Evolutionary conservation across 345 rosid genomes (phyloP), one percentile per base, ranked within the genome.

Genomic region (Raphanus raphanistrum): DNA sequence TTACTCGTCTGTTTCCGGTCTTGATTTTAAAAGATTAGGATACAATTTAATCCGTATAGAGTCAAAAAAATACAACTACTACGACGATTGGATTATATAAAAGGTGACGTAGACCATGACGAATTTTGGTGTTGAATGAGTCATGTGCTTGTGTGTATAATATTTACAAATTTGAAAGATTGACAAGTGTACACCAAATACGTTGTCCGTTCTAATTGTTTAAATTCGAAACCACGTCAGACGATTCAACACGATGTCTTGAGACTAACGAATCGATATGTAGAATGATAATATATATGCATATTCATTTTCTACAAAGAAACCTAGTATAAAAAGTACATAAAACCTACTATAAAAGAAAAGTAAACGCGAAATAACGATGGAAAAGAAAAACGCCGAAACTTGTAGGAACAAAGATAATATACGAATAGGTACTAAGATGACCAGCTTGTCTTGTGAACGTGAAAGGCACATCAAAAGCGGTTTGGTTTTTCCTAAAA

Each of bases 61-160:
- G 29, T 65, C n/a, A 27, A 76, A 12, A 28, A 71, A 45, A 50
- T 61, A 61, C 57, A 7, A 70, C 43, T 62, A 59, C 11, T 43
- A 63, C 50, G 72, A 58, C 15, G 67, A 59, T 75, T 70, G 58
- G 57, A 63, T 7, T 63, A 41, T 35, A 31, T 12, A 9, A 21
- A 29, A 26, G 31, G 65, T 77, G 81, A 78, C 81, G 68, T 78
- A 66, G 33, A 15, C 57, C 57, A 73, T 67, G 82, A 73, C 70
- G 74, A 50, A 60, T 27, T 16, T 73, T 16, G 11, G 58, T 45
- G 55, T 79, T 67, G 82, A 79, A 79, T 45, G 55, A 72, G 69
- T 79, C 82, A 61, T 73, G 36, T 57, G 28, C 48, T 17, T 67
- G 71, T 68, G 8, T 28, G 31, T 45, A 48, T 55, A 35, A 32